A percentile compares a stretch with the other conserved stretches of the same genome.
Evolutionary conservation across 2,329 filamentous ascomycete species (phyloP).

Genomic region (Sphaceloma murrayae): DNA sequence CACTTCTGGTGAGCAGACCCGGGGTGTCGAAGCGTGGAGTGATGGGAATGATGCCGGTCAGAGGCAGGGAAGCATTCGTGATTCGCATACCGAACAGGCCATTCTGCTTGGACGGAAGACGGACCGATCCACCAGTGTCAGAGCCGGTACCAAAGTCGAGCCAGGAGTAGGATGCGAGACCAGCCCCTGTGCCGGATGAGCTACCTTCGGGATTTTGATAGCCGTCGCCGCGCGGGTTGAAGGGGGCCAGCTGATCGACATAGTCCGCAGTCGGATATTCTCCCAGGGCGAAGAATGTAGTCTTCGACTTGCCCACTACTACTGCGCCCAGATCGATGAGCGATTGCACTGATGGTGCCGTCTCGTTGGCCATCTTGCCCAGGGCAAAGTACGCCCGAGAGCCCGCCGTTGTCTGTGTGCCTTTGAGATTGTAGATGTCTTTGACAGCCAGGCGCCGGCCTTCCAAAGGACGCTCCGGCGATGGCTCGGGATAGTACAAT

Average conservation of each 20-base stretch:
- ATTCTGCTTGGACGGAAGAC: not conserved
- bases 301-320: constrained; percentile 31
- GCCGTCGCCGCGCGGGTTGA: constrained; percentile 31
- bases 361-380: constrained; percentile 23
- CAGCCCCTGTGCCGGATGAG: constrained; percentile 28
- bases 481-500: constrained; percentile 27
- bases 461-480: constrained; percentile 28
- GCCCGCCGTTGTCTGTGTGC: constrained; percentile 29
- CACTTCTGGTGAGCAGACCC: not conserved
- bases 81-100: not conserved
- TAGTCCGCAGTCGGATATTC: constrained; percentile 19
- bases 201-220: not conserved
- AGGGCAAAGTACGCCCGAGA: constrained; percentile 27
- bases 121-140: constrained; percentile 21
- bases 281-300: constrained; percentile 29
- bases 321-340: constrained; percentile 30
- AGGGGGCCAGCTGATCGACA: constrained; percentile 27
- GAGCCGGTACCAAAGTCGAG: constrained; percentile 33
- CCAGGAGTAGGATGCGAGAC: constrained; percentile 34
- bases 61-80: not conserved
- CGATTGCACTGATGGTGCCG: constrained; percentile 28
- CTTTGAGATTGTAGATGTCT: constrained; percentile 31
- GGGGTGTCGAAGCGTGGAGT: not conserved
- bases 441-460: constrained; percentile 31
- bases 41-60: not conserved